Percentiles rank a stretch among this genome's conserved stretches.
Evolutionary conservation across 1,284 basidiomycete species (phyloP).

Genomic region (Sanghuangporus baumii): DNA sequence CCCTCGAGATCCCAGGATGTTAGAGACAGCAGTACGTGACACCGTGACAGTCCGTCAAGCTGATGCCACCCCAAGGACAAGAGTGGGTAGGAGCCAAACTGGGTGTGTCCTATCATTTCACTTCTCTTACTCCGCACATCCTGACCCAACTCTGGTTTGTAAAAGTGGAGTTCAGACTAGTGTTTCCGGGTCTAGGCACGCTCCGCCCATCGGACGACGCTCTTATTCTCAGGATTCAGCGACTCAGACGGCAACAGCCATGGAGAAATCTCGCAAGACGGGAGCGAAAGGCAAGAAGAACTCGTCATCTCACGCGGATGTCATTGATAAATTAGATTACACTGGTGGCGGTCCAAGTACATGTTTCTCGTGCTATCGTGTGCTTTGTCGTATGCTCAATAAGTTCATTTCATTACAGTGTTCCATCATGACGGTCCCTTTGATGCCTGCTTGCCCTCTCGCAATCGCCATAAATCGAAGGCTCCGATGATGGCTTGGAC

Average conservation of each 20-base stretch:
- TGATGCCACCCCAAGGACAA: slow-evolving; percentile 35
- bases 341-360: slow-evolving; percentile 70
- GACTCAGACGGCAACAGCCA: slow-evolving; percentile 31
- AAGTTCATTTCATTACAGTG: slow-evolving; percentile 39
- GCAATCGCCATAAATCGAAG: slow-evolving; percentile 70
- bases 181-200: slow-evolving; percentile 26
- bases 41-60: slow-evolving; percentile 43
- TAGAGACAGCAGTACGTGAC: slow-evolving; percentile 60
- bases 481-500: slow-evolving; percentile 81
- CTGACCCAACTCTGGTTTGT: slow-evolving; percentile 17
- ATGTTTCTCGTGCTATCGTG: slow-evolving; percentile 28
- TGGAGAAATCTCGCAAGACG: slow-evolving; percentile 47
- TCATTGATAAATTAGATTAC: slow-evolving; percentile 61
- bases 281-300: slow-evolving; percentile 56
- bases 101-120: slow-evolving; percentile 29
- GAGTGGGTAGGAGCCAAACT: slow-evolving; percentile 43
- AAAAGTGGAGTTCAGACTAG: slow-evolving; percentile 22
- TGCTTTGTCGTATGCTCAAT: slow-evolving; percentile 9
- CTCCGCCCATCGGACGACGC: slow-evolving; percentile 43
- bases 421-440: slow-evolving; percentile 87
- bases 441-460: slow-evolving; percentile 81
- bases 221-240: slow-evolving; percentile 69
- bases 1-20: slow-evolving; percentile 11
- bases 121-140: slow-evolving; percentile 24
- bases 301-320: slow-evolving; percentile 65